Evolutionary conservation across 257 asterid species (phyloP).

Genomic region (Primulina eburnea): DNA sequence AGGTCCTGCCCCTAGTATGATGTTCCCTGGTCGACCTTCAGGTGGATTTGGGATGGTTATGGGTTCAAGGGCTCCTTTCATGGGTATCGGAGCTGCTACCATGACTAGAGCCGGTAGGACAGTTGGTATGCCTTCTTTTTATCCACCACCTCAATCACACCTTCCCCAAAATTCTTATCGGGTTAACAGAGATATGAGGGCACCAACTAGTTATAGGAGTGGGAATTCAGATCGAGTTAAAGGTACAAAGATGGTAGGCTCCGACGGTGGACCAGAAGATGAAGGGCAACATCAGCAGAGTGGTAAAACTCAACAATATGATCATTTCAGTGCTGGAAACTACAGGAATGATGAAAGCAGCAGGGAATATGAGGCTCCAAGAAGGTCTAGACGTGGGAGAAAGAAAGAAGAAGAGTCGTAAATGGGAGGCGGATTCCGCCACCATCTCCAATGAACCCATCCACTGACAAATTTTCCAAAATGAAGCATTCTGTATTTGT

Average conservation of each 20-base stretch:
- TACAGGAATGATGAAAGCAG: slow-evolving; percentile 62
- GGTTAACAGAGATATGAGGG: slow-evolving; percentile 49
- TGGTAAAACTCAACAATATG: slow-evolving; percentile 42
- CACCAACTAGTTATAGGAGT: slow-evolving; percentile 39
- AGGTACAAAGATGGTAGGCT: slow-evolving; percentile 51
- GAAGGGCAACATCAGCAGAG: slow-evolving; percentile 39
- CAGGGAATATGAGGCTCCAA: slow-evolving; percentile 86
- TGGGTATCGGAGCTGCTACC: slow-evolving; percentile 44
- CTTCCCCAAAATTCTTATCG: slow-evolving; percentile 44
- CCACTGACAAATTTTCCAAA: slow-evolving; percentile 20
- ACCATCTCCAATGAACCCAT: slow-evolving; percentile 33
- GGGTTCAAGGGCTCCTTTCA: slow-evolving; percentile 77
- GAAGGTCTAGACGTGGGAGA: slow-evolving; percentile 87
- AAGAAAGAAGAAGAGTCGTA: slow-evolving; percentile 70
- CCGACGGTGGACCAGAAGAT: slow-evolving; percentile 34
- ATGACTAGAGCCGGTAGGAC: slow-evolving; percentile 53
- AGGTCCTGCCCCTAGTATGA: slow-evolving; percentile 66
- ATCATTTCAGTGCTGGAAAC: slow-evolving; percentile 49
- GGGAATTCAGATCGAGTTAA: slow-evolving; percentile 55
- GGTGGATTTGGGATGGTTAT: slow-evolving; percentile 85
- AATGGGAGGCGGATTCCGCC: slow-evolving; percentile 41
- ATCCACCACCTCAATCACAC: slow-evolving; percentile 44
- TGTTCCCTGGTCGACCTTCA: slow-evolving; percentile 74
- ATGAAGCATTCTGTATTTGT: not conserved
- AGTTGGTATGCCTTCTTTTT: slow-evolving; percentile 37